A percentile compares a stretch with the other conserved stretches of the same genome.
Evolutionary conservation across 345 rosid species (phyloP).

Genomic region (Corymbia maculata): DNA sequence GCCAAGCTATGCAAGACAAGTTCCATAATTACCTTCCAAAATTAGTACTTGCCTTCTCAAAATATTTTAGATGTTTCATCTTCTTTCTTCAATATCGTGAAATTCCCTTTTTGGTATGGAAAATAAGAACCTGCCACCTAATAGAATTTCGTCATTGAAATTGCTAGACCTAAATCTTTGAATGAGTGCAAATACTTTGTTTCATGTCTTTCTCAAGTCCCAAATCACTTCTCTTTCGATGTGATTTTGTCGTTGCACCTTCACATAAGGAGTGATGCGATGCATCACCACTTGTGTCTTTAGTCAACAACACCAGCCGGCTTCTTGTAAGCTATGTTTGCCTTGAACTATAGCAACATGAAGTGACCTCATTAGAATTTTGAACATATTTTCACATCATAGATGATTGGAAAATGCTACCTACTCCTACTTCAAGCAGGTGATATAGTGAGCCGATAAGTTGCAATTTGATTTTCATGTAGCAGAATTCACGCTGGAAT

Average conservation of each 20-base stretch:
- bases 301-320: neutral
- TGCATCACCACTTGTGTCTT: neutral
- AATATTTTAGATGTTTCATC: no score
- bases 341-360: neutral
- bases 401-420: neutral
- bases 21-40: neutral
- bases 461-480: neutral
- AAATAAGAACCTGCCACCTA: neutral
- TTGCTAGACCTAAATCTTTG: rapidly evolving
- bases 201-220: neutral
- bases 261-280: neutral
- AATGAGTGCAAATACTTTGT: no score
- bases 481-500: neutral
- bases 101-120: neutral
- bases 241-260: neutral
- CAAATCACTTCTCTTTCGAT: rapidly evolving
- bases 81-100: neutral
- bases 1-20: rapidly evolving
- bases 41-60: neutral
- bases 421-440: neutral
- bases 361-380: neutral
- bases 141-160: neutral
- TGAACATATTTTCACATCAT: neutral
- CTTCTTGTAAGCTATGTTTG: neutral
- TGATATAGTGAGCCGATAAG: neutral